Percentiles rank a stretch among this genome's conserved stretches.
These are phyloP conservation scores for Sphenostylis stenocarpa DNA, from an alignment of 306 rosid species.

Conservation along the genomic window DNA sequence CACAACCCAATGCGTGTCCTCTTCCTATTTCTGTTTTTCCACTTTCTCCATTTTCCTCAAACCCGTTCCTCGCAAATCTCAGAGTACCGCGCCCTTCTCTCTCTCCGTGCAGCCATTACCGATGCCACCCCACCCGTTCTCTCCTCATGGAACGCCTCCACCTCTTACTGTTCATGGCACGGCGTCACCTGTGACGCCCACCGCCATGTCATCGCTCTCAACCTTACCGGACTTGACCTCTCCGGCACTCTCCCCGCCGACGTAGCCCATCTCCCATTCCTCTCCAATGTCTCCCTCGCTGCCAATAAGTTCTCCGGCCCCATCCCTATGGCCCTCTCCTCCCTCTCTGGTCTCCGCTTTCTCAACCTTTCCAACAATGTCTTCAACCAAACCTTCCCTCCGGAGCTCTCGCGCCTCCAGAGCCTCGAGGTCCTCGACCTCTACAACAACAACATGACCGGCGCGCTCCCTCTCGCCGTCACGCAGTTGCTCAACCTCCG, in stretches of 20 bases:
- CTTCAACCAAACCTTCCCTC: constrained; percentile 72
- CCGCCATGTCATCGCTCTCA: constrained; percentile 59
- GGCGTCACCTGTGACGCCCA: constrained; percentile 74
- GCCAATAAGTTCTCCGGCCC: constrained; percentile 57
- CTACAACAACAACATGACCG: constrained; percentile 84
- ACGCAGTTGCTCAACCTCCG: constrained; percentile 55
- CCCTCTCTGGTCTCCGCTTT: constrained; percentile 48
- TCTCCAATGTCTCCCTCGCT: constrained; percentile 61
- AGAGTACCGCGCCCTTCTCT: constrained; percentile 68
- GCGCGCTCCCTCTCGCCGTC: constrained; percentile 63
- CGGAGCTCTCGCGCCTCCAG: constrained; percentile 49
- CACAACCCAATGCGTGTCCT: constrained; percentile 43
- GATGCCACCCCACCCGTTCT: constrained; percentile 54
- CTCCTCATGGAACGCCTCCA: constrained; percentile 65
- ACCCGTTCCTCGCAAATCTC: constrained; percentile 36
- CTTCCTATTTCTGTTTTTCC: constrained; percentile 38
- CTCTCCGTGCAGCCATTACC: constrained; percentile 54
- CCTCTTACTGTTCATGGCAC: constrained; percentile 60
- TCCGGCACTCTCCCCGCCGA: constrained; percentile 62
- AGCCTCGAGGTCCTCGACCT: constrained; percentile 69
- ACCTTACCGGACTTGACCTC: constrained; percentile 63
- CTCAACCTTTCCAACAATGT: constrained; percentile 85
- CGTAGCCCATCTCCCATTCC: constrained; percentile 57
- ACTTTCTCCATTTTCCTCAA: constrained; percentile 21
- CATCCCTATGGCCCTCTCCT: constrained; percentile 62